Evolutionary conservation across 2,329 filamentous ascomycete genomes (phyloP).

Genomic region (Pezicula neosporulosa): DNA sequence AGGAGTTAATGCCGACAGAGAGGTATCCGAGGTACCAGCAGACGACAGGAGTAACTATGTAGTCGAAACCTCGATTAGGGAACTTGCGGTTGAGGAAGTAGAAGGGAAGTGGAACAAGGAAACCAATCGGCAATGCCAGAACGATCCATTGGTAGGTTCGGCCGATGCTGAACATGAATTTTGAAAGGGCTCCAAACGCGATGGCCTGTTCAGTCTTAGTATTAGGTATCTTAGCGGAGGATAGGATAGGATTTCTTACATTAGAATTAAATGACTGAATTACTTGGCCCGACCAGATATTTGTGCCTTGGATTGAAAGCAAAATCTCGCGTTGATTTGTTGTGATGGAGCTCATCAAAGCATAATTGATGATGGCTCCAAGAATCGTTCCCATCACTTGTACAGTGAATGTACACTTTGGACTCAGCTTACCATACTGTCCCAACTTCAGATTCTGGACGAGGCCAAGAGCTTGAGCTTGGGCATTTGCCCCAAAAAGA

Average conservation of each 20-base stretch:
- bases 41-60: constrained; percentile 39
- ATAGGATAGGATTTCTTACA: constrained; percentile 5
- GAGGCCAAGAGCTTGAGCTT: constrained; percentile 25
- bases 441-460: constrained; percentile 31
- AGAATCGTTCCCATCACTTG: constrained; percentile 38
- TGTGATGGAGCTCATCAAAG: constrained; percentile 40
- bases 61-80: constrained; percentile 24
- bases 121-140: constrained; percentile 37
- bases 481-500: constrained; percentile 26
- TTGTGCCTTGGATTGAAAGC: constrained; percentile 36
- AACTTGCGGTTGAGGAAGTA: constrained; percentile 31
- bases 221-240: background rate
- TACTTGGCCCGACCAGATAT: constrained; percentile 43
- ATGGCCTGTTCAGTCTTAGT: constrained; percentile 24
- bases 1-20: constrained; percentile 38
- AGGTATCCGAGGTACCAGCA: constrained; percentile 38
- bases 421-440: constrained; percentile 32
- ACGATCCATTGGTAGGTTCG: constrained; percentile 35
- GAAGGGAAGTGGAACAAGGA: constrained; percentile 37
- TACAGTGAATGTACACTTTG: constrained; percentile 36
- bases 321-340: constrained; percentile 38
- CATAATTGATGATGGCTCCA: constrained; percentile 40
- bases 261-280: constrained; percentile 41
- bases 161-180: constrained; percentile 37
- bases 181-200: constrained; percentile 34